Conservation (phyloP, 176 grass and related monocot species). For the Canna indica region DNA sequence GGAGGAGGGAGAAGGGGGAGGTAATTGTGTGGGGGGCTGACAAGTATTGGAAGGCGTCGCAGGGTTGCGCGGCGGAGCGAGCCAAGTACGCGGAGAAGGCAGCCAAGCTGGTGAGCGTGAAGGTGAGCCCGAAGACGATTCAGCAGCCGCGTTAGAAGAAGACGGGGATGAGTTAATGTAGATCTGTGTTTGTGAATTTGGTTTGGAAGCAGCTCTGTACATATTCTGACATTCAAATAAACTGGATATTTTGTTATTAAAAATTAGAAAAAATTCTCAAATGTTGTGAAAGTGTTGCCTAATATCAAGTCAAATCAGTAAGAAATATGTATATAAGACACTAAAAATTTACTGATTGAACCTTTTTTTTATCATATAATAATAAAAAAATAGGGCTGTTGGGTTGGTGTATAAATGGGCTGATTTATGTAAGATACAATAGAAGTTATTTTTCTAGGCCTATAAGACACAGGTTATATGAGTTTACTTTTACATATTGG, state of each 20-base stretch:
- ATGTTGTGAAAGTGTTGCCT: too few species aligned
- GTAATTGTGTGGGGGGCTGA: background rate
- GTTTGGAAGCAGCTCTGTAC: background rate
- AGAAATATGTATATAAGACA: too few species aligned
- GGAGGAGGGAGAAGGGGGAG: background rate
- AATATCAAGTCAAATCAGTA: too few species aligned
- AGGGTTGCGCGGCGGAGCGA: background rate
- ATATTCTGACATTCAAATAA: background rate
- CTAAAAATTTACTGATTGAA: too few species aligned
- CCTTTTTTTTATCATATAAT: too few species aligned
- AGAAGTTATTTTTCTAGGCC: too few species aligned
- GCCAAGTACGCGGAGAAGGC: constrained; percentile 7
- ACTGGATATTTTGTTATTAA: background rate
- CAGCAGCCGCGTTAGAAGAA: background rate
- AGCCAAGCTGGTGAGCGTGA: background rate
- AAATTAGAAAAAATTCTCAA: too few species aligned
- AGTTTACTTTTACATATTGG: too few species aligned
- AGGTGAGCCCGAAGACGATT: background rate
- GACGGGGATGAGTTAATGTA: background rate
- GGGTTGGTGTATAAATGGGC: too few species aligned
- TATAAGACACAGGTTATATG: too few species aligned
- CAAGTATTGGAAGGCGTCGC: background rate
- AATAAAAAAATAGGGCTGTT: too few species aligned
- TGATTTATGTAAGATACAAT: too few species aligned
- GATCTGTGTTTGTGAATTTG: background rate